Percentiles rank a stretch among this genome's conserved stretches.
phyloP scores from a whole-genome alignment of 805 yeast species.

The Dipodascus albidus region DNA sequence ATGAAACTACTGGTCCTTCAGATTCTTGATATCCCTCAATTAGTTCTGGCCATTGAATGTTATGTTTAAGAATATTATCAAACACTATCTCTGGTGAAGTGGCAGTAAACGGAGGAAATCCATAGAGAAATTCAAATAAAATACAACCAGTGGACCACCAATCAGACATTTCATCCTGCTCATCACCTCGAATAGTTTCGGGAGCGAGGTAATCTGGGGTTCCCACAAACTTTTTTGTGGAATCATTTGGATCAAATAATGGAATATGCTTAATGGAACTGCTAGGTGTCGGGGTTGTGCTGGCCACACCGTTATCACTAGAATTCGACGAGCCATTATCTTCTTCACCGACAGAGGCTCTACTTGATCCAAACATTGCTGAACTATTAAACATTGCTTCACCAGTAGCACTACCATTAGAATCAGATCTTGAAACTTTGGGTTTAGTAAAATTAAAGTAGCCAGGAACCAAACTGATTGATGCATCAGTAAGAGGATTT shows the following conservation, averaged over 20 bases:
- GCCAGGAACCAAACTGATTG: slow-evolving; percentile 21
- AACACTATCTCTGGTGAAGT: slow-evolving; percentile 70
- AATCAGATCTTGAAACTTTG: slow-evolving; percentile 4
- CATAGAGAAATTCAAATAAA: slow-evolving; percentile 80
- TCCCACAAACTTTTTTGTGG: slow-evolving; percentile 69
- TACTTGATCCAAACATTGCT: not conserved
- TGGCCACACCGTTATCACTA: slow-evolving; percentile 13
- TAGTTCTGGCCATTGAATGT: slow-evolving; percentile 71
- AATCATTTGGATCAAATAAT: slow-evolving; percentile 60
- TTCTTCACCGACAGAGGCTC: slow-evolving; percentile 18
- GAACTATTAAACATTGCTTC: not conserved
- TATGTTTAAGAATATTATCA: slow-evolving; percentile 60
- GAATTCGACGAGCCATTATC: slow-evolving; percentile 28
- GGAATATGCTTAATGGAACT: slow-evolving; percentile 28
- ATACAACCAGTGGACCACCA: slow-evolving; percentile 99
- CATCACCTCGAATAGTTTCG: slow-evolving; percentile 77
- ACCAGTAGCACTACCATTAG: slow-evolving; percentile 9
- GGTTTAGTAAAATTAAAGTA: slow-evolving; percentile 12
- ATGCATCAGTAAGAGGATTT: slow-evolving; percentile 16
- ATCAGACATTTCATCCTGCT: slow-evolving; percentile 79
- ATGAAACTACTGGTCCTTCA: slow-evolving; percentile 45
- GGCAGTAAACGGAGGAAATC: slow-evolving; percentile 92
- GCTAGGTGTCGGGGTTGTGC: not conserved
- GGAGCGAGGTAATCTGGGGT: slow-evolving; percentile 98
- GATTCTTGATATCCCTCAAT: slow-evolving; percentile 10